These are phyloP conservation scores for Phytopythium boreale DNA, from an alignment of 352 stramenopile genomes.

Conservation along the genomic window DNA sequence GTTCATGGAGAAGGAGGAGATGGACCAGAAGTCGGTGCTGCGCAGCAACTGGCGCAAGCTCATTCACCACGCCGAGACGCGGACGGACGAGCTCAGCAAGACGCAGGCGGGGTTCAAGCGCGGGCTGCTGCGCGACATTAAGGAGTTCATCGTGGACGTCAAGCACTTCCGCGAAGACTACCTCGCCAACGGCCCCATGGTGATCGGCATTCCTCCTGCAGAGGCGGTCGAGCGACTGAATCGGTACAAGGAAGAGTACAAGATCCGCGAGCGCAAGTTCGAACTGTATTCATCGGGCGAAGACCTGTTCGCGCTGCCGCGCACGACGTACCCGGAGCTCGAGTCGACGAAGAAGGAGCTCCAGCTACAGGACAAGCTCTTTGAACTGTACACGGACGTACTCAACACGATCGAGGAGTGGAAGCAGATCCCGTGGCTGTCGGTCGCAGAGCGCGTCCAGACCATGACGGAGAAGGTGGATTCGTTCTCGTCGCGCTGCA, in stretches of 20 bases:
- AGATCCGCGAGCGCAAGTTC: conserved; percentile 97
- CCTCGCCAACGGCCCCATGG: conserved; percentile 95
- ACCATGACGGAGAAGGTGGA: conserved; percentile 97
- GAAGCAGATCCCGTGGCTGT: conserved; percentile 95
- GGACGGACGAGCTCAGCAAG: conserved; percentile 95
- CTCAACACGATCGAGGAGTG: conserved; percentile 96
- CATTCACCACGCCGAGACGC: conserved; percentile 92
- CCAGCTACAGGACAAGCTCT: conserved; percentile 92
- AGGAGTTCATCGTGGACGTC: conserved; percentile 96
- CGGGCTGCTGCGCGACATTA: conserved; percentile 94
- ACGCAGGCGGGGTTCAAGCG: conserved; percentile 96
- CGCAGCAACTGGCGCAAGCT: conserved; percentile 97
- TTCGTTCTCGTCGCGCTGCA: conserved; percentile 93
- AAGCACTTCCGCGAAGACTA: conserved; percentile 96
- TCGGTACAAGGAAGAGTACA: conserved; percentile 97
- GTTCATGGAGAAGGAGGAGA: conserved; percentile 99
- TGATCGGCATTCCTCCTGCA: conserved; percentile 95
- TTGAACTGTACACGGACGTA: conserved; percentile 97
- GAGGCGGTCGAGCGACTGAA: conserved; percentile 97
- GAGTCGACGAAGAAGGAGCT: conserved; percentile 98
- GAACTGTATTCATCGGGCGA: conserved; percentile 96
- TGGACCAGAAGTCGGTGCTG: conserved; percentile 98
- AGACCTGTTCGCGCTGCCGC: conserved; percentile 95
- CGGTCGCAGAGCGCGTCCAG: conserved; percentile 92
- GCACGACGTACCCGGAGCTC: conserved; percentile 96